Evolutionary conservation across 2,329 filamentous ascomycete genomes (phyloP).

Genomic region (Hyphodiscus sp.): DNA sequence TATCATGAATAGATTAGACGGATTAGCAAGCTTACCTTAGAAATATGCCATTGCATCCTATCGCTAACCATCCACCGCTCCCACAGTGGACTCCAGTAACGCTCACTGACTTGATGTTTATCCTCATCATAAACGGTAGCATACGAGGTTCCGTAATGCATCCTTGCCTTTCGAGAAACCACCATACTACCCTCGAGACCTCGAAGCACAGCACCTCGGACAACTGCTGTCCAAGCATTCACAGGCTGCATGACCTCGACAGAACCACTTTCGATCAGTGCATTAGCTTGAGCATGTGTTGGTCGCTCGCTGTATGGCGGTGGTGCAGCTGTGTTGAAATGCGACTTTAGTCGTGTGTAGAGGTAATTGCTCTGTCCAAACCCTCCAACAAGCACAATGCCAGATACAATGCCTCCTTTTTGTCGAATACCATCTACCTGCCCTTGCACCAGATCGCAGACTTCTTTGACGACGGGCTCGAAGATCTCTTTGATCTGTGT

Average conservation of each 20-base stretch:
- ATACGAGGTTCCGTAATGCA: conserved; percentile 71
- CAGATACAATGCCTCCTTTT: conserved; percentile 57
- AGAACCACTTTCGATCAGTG: conserved; percentile 44
- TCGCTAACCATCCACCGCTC: conserved; percentile 79
- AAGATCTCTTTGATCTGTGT: conserved; percentile 68
- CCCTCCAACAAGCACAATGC: conserved; percentile 76
- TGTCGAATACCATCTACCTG: conserved; percentile 57
- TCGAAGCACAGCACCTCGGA: conserved; percentile 67
- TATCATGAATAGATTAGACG: not conserved
- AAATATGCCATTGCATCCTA: conserved; percentile 81
- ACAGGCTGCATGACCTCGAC: conserved; percentile 79
- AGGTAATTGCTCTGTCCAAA: conserved; percentile 76
- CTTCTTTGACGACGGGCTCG: conserved; percentile 66
- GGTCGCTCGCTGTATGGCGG: conserved; percentile 61
- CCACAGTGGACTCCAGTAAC: conserved; percentile 76
- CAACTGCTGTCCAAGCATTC: conserved; percentile 76
- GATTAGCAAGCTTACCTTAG: conserved; percentile 45
- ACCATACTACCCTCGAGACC: conserved; percentile 76
- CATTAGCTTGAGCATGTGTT: conserved; percentile 51
- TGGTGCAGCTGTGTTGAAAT: conserved; percentile 50
- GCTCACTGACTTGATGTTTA: conserved; percentile 64
- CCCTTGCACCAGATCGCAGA: conserved; percentile 61
- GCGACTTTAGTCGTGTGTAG: conserved; percentile 62
- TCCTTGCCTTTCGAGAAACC: conserved; percentile 64
- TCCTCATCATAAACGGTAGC: conserved; percentile 73